A percentile compares a stretch with the other conserved stretches of the same genome.
These are phyloP conservation scores for Backusella morwellensis DNA, from an alignment of 192 early-diverging fungal genomes.

Conservation along the genomic window DNA sequence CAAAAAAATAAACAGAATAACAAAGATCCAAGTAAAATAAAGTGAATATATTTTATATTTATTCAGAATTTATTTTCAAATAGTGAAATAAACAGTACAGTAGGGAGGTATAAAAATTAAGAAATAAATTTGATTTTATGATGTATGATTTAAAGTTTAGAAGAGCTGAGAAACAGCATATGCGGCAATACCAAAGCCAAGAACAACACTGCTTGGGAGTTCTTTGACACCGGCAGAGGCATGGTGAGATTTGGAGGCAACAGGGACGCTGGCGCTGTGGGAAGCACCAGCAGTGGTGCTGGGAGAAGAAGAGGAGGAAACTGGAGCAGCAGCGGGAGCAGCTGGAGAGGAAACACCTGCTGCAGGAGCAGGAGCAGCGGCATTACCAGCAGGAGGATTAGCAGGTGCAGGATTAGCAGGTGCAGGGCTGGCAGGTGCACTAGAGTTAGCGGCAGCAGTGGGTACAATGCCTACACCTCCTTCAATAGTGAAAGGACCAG, in stretches of 20 bases:
- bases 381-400: not conserved
- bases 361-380: not conserved
- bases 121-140: conserved; percentile 1
- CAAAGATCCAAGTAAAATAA: not conserved
- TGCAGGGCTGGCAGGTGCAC: not conserved
- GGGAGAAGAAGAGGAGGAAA: not conserved
- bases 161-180: not conserved
- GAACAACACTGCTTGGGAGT: not conserved
- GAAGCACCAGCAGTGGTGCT: not conserved
- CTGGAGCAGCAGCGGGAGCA: not conserved
- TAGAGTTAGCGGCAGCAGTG: not conserved
- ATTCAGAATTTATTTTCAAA: not conserved
- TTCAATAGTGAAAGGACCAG: conserved; percentile 32
- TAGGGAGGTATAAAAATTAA: not conserved
- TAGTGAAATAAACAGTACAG: conserved; percentile 4
- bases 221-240: conserved; percentile 7
- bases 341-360: not conserved
- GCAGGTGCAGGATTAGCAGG: not conserved
- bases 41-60: not conserved
- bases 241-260: not conserved
- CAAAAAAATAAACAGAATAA: not conserved
- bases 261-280: not conserved
- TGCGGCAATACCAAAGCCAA: conserved; percentile 12
- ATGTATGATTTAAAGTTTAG: not conserved
- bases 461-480: conserved; percentile 15